Percentiles rank a stretch among this genome's conserved stretches.
phyloP scores from a whole-genome alignment of 129 eudicot genomes.

The Helianthus annuus region DNA sequence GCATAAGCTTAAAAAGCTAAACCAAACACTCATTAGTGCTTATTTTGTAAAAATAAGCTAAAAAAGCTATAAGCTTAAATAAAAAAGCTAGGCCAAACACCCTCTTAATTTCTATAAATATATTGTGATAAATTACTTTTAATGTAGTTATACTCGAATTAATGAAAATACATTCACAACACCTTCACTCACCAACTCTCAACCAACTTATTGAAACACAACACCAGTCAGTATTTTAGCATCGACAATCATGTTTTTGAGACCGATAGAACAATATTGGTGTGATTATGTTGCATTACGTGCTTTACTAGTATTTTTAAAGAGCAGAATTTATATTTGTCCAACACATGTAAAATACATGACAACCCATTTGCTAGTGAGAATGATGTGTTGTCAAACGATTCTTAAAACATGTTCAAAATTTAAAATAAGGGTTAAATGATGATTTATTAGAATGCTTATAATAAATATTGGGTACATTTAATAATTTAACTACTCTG shows the following conservation, averaged over 20 bases:
- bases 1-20: too few relatives aligned
- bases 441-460: too few relatives aligned
- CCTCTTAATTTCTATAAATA: not conserved
- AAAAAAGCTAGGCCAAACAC: too few relatives aligned
- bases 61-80: too few relatives aligned
- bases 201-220: conserved; percentile 8
- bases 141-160: not conserved
- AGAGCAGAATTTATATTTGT: not conserved
- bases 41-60: too few relatives aligned
- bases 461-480: too few relatives aligned
- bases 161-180: conserved; percentile 7
- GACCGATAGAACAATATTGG: not conserved
- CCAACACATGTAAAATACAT: not conserved
- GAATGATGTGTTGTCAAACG: not conserved
- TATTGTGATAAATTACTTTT: not conserved
- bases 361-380: not conserved
- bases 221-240: not conserved
- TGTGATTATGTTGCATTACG: conserved; percentile 12
- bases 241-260: not conserved
- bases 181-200: not conserved
- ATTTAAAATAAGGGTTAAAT: too few relatives aligned
- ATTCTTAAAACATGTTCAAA: not conserved
- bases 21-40: too few relatives aligned
- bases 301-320: not conserved
- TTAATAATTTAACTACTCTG: too few relatives aligned